Percentiles rank a stretch among this genome's conserved stretches.
phyloP scores from a whole-genome alignment of 208 protist genomes.

The Trichomonas gallinae region DNA sequence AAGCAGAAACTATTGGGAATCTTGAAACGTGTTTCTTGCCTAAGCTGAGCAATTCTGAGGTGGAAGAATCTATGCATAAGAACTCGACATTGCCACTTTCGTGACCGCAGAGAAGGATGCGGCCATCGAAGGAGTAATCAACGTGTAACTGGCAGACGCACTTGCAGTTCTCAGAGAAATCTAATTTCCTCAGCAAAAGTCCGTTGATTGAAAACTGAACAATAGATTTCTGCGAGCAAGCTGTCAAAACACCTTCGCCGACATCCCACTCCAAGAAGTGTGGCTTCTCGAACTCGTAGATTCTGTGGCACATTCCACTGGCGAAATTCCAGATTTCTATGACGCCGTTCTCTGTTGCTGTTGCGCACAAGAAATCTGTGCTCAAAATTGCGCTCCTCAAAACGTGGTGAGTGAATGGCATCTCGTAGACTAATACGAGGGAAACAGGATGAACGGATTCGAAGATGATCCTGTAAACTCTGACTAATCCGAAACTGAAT shows the following conservation, averaged over 20 bases:
- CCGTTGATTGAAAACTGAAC: background rate
- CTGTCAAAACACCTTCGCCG: background rate
- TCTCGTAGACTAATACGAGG: background rate
- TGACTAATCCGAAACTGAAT: background rate
- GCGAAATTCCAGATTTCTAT: conserved; percentile 1
- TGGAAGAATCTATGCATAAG: background rate
- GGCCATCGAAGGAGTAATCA: background rate
- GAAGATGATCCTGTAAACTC: background rate
- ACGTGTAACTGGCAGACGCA: background rate
- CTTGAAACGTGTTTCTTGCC: background rate
- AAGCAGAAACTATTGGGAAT: background rate
- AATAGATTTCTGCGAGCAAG: background rate
- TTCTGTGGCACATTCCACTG: background rate
- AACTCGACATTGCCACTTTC: background rate
- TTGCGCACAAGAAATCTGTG: background rate
- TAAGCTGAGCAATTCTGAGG: background rate
- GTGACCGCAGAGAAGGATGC: background rate
- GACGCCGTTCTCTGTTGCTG: background rate
- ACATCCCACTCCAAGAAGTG: background rate
- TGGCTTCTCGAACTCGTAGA: background rate
- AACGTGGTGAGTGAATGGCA: too few relatives aligned
- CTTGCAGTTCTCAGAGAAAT: background rate
- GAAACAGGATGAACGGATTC: background rate
- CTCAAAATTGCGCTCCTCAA: background rate
- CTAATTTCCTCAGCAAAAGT: background rate